phyloP scores from a whole-genome alignment of 306 rosid genomes.

The Casuarina cunninghamiana region DNA sequence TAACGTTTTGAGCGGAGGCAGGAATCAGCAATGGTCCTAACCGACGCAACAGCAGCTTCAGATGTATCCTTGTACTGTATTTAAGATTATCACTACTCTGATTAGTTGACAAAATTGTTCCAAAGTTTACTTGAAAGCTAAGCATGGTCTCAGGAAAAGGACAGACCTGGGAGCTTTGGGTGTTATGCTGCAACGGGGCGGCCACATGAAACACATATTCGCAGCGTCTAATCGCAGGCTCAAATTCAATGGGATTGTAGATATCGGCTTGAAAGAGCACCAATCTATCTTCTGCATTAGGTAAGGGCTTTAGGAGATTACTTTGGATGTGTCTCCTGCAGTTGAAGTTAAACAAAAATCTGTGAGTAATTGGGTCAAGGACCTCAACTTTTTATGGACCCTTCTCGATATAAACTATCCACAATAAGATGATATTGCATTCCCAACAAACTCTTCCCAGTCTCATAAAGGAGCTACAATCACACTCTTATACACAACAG shows the following conservation, averaged over 20 bases:
- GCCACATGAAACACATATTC: constrained; percentile 55
- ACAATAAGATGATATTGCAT: too few relatives aligned
- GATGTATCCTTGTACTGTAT: constrained; percentile 33
- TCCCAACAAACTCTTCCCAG: too few relatives aligned
- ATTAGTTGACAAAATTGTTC: too few relatives aligned
- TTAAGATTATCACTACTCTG: neutral
- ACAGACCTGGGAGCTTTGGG: constrained; percentile 37
- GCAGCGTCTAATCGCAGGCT: constrained; percentile 41
- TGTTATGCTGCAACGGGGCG: constrained; percentile 31
- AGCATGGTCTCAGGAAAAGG: neutral
- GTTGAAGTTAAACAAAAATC: neutral
- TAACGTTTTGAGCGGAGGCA: constrained; percentile 47
- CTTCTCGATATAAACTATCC: too few relatives aligned
- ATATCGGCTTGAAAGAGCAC: constrained; percentile 47
- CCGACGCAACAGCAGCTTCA: constrained; percentile 43
- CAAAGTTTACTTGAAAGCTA: too few relatives aligned
- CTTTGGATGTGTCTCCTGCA: constrained; percentile 47
- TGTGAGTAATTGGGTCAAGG: too few relatives aligned
- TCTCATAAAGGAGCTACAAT: too few relatives aligned
- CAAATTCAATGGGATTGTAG: constrained; percentile 33
- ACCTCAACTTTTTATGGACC: too few relatives aligned
- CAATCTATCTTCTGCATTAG: constrained; percentile 32
- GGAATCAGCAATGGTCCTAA: constrained; percentile 27
- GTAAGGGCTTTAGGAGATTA: constrained; percentile 36
- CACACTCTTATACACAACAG: too few relatives aligned